Base-by-base conservation (phyloP, 305 asterid genomes). In the Fraxinus albicans region DNA sequence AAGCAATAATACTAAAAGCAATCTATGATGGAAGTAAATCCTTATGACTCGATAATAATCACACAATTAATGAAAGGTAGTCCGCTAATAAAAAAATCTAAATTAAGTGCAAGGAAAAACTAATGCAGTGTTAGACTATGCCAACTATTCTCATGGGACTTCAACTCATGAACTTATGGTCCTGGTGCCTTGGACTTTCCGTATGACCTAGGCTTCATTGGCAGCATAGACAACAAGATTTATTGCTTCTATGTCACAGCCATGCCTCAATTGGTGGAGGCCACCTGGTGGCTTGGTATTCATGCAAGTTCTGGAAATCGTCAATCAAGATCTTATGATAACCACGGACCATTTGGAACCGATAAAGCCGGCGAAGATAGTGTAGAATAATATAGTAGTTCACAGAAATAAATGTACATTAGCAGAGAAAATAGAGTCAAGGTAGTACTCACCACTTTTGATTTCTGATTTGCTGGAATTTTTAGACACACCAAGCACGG, bases 401-500 rank as follows among this genome's bases (percentile, higher is more conserved):
- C 73, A 23, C 34, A 63, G 34, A 33, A 4, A 31, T 70, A 70
- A 70, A 31, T 70, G 40, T 70, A 31, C 76, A 67, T 4, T 33
- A 70, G 21, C 13, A 2, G 42, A 73, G 60, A 81, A 82, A 29
- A 33, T 55, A 81, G 77, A 73, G 77, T 58, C 79, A 58, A 83
- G 77, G 76, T 6, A 35, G 74, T 31, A 90, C 95, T 88, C 80
- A 95, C 99, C 97, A 81, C 93, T 95, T 90, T 96, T 96, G 84
- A 96, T 93, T 58, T 96, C 98, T 27, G 99, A 80, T 87, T 96
- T 96, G 95, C 90, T 92, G 25, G 98, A 79, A 82, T 73, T 90
- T 87, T 90, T 94, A 13, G 99, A 92, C 77, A 96, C 98, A 27
- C 99, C 98, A 79, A 96, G 98, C 84, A 95, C 94, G 23, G 94